Base-by-base conservation (phyloP, 352 stramenopile genomes). In the Phytophthora sp. region DNA sequence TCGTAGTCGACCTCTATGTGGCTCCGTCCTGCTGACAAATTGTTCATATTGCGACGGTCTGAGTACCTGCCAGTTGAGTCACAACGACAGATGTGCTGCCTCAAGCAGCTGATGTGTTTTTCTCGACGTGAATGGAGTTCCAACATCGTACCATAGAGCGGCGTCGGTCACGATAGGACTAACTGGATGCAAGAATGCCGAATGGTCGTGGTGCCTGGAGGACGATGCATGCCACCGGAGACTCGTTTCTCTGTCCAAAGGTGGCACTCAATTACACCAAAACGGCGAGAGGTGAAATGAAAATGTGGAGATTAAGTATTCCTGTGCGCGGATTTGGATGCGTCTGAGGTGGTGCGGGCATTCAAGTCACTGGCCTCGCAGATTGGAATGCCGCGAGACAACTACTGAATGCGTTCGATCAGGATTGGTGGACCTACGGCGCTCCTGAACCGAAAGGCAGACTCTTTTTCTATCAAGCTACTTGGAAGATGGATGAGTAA, bases 31-130 rank as follows among this genome's bases (percentile, higher is more conserved):
- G 4, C 16, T 60, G 31, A 7, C 6, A 61, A 61, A 39, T 60
- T 67, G 29, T 66, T 66, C 29, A 15, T 66, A 7, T 23, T 66
- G 11, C 20, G 49, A 3, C n/a, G 36, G 3, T 66, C 57, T 1
- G 46, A 66, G 11, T 59, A 47, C 16, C 13, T 66, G 13, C 39
- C 7, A 23, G 24, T 27, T 11, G 36, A 39, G 7, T 9, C 7
- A 3, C 26, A 6, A 9, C 24, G 47, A 18, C 47, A 57, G 2
- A 21, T 7, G 3, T 66, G 54, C 18, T 51, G 49, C 31, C 33
- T 60, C 0, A 67, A n/a, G 6, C 15, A 1, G 21, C 16, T 1
- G 51, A 67, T 12, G 39, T n/a, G 3, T 51, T 50, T 11, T 36
- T 61, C 8, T 44, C 59, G 41, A 67, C 13, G 30, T 4, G 3